Base-by-base conservation (phyloP, 179 eudicot species). In the Carnegiea gigantea region DNA sequence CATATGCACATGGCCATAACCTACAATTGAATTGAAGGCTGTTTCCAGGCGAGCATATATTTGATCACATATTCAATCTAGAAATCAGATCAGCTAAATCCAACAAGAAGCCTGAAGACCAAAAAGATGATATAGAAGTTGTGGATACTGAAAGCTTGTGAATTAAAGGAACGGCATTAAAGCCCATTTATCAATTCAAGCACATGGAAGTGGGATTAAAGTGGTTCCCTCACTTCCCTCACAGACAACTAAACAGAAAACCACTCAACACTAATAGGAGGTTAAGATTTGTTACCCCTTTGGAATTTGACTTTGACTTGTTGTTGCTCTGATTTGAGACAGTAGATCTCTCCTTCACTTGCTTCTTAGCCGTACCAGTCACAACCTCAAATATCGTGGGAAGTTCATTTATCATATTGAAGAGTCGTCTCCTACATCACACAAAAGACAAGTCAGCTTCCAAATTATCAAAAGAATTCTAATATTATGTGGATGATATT, bases 381-480 rank as follows among this genome's bases (percentile, higher is more conserved):
- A 88, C 89, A 43, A 86, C 83, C 82, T 88, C 90, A 77, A 86
- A 80, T 73, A 88, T 81, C n/a, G 90, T 86, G 21, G 90, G 90
- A 77, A 88, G 77, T 11, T 88, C 90, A 43, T 86, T 88, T 30
- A 88, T 64, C 90, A 88, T 76, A 76, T 74, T 83, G 70, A 88
- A 88, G 40, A 88, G 86, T 71, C 86, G 85, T 77, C 57, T 86
- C 90, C 90, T 88, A 80, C 80, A 86, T 79, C 70, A 83, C 23
- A 78, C 40, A 76, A 40, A 40, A 40, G 44, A 40, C 44, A 77
- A 21, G 65, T 59, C 36, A 82, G 65, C 36, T 70, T 49, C 76
- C 10, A 64, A 36, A 24, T n/a, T 10, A 67, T 18, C 53, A 51
- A 44, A 20, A 38, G 23, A 15, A 18, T 23, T 38, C 64, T 15